Percentiles rank a stretch among this genome's conserved stretches.
These are phyloP conservation scores for Pholiota microspora DNA, from an alignment of 768 basidiomycete genomes.

Conservation along the genomic window DNA sequence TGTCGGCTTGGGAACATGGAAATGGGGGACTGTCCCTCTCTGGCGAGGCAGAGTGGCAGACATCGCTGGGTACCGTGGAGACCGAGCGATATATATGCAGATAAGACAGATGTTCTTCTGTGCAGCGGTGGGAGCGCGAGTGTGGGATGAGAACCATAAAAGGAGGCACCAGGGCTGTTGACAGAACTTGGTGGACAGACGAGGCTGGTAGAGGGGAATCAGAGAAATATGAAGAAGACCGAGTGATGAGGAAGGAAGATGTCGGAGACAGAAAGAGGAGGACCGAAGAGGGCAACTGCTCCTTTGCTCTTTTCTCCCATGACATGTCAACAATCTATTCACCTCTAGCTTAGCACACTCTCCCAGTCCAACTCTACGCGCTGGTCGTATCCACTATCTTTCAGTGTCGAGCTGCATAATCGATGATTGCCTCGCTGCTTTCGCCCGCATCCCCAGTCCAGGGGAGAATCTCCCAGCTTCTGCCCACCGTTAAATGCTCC, in stretches of 20 bases:
- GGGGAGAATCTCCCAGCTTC: conserved; percentile 64
- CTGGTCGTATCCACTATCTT: conserved; percentile 15
- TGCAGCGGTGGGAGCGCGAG: background rate
- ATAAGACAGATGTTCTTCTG: background rate
- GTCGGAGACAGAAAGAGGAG: conserved; percentile 1
- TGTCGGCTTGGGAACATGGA: conserved; percentile 6
- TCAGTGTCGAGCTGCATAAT: background rate
- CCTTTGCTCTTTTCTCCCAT: conserved; percentile 8
- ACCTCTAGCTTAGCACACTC: background rate
- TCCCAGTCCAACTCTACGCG: conserved; percentile 11
- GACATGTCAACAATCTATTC: conserved; percentile 11
- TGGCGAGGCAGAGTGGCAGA: background rate
- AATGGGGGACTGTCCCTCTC: background rate
- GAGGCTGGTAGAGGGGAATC: background rate
- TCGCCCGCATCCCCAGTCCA: conserved; percentile 22
- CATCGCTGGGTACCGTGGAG: background rate
- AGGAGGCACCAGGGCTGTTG: background rate
- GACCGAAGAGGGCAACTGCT: background rate
- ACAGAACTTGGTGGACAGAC: background rate
- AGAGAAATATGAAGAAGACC: background rate
- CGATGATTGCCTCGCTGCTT: conserved; percentile 20
- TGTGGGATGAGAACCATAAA: background rate
- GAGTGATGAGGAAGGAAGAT: background rate
- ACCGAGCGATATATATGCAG: background rate
- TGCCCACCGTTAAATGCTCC: conserved; percentile 86